Conservation (phyloP, 2,329 filamentous ascomycete species). For the Hypoxylon sp. region DNA sequence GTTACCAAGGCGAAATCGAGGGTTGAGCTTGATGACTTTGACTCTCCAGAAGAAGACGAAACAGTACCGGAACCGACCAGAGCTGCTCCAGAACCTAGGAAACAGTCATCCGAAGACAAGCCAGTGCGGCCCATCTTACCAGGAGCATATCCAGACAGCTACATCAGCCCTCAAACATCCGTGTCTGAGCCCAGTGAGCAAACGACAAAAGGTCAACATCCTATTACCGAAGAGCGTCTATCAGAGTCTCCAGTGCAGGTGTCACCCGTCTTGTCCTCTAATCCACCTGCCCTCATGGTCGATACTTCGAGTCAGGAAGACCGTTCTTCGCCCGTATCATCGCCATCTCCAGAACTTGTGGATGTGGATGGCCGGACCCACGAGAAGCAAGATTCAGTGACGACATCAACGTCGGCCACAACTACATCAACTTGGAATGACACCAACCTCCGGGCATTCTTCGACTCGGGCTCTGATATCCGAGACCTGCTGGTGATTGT, state of each 20-base stretch:
- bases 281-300: constrained; percentile 76
- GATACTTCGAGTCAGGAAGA: constrained; percentile 81
- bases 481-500: constrained; percentile 91
- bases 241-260: constrained; percentile 79
- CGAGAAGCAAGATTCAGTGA: constrained; percentile 63
- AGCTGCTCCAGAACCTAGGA: constrained; percentile 50
- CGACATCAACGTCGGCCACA: constrained; percentile 69
- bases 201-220: constrained; percentile 47
- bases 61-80: constrained; percentile 49
- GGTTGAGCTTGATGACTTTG: constrained; percentile 79
- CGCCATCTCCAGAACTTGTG: constrained; percentile 74
- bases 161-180: constrained; percentile 53
- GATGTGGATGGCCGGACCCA: constrained; percentile 63
- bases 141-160: constrained; percentile 61
- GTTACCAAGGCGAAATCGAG: constrained; percentile 72
- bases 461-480: constrained; percentile 91
- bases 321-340: constrained; percentile 72
- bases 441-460: constrained; percentile 85
- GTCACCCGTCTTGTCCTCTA: constrained; percentile 67
- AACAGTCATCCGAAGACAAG: constrained; percentile 47
- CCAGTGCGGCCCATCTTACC: constrained; percentile 56
- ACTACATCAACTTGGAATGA: constrained; percentile 86
- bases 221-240: constrained; percentile 61
- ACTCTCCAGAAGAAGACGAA: constrained; percentile 68
- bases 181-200: constrained; percentile 55